Evolutionary conservation across 176 grass and related monocot species (phyloP).

Genomic region (Carex scoparia): DNA sequence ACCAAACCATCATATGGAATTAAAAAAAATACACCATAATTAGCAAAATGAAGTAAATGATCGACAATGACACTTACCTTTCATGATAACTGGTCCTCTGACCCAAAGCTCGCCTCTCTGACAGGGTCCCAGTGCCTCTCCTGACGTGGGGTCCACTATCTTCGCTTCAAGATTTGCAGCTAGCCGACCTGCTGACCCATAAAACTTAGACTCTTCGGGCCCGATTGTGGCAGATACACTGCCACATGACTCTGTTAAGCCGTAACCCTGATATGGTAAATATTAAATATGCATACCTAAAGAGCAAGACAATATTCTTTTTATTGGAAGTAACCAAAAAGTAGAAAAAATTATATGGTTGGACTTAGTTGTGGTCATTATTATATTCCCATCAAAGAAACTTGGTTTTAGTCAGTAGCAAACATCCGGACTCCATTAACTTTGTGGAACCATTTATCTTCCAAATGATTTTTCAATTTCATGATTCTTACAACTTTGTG

Average conservation of each 20-base stretch:
- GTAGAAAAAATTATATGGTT: neutral
- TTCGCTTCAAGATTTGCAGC: conserved; percentile 52
- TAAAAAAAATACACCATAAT: neutral
- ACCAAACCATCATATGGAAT: neutral
- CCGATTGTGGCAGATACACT: conserved; percentile 30
- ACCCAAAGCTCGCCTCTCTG: conserved; percentile 71
- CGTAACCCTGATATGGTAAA: conserved; percentile 53
- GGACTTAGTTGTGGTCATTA: neutral
- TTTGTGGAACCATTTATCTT: neutral
- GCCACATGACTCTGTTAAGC: conserved; percentile 65
- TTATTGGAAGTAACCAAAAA: neutral
- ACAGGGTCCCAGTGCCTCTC: conserved; percentile 51
- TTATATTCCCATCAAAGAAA: neutral
- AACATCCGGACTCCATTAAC: neutral
- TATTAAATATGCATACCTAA: neutral
- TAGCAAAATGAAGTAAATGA: conserved; percentile 1
- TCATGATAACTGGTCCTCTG: conserved; percentile 60
- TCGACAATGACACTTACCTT: conserved; percentile 27
- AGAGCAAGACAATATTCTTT: neutral
- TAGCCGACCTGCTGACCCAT: conserved; percentile 63
- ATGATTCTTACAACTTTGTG: neutral
- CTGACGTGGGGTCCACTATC: conserved; percentile 66
- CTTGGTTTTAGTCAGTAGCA: neutral
- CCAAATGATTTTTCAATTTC: neutral
- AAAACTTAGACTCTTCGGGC: conserved; percentile 49